Evolutionary conservation across 2,329 filamentous ascomycete species (phyloP).

Genomic region (Paradendryphiella salina): DNA sequence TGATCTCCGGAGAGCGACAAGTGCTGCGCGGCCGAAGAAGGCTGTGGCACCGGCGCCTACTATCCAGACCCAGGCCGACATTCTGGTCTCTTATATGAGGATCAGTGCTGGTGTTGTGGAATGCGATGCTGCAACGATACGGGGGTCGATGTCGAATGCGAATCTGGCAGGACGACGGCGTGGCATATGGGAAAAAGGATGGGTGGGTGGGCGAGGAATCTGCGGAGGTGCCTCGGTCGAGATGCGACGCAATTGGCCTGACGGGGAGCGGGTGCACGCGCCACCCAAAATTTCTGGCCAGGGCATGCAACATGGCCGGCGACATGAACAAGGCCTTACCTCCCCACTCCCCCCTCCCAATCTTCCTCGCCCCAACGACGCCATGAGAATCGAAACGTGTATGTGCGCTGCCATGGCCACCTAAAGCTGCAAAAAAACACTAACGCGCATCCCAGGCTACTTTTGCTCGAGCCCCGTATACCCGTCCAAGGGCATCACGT

Average conservation of each 20-base stretch:
- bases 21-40: slow-evolving; percentile 80
- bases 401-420: neutral
- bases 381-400: slow-evolving; percentile 42
- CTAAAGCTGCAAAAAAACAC: slow-evolving; percentile 47
- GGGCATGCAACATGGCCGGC: neutral
- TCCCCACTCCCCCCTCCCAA: slow-evolving; percentile 9
- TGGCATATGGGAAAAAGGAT: neutral
- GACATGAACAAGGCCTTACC: slow-evolving; percentile 1
- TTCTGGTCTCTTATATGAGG: slow-evolving; percentile 37
- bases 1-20: slow-evolving; percentile 84
- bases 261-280: slow-evolving; percentile 4
- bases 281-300: slow-evolving; percentile 22
- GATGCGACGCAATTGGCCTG: slow-evolving; percentile 18
- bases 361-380: slow-evolving; percentile 14
- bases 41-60: slow-evolving; percentile 66
- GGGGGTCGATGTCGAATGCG: neutral
- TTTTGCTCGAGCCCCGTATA: slow-evolving; percentile 67
- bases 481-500: slow-evolving; percentile 59
- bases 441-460: slow-evolving; percentile 46
- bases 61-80: slow-evolving; percentile 65
- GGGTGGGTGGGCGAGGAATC: slow-evolving; percentile 9
- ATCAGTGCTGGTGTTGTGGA: too few species aligned
- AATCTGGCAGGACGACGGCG: neutral
- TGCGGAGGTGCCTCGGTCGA: slow-evolving; percentile 31
- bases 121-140: too few species aligned